Percentiles rank a stretch among this genome's conserved stretches.
Conservation (phyloP, 192 early-diverging fungal genomes). For the Fimicolochytrium jonesii region DNA sequence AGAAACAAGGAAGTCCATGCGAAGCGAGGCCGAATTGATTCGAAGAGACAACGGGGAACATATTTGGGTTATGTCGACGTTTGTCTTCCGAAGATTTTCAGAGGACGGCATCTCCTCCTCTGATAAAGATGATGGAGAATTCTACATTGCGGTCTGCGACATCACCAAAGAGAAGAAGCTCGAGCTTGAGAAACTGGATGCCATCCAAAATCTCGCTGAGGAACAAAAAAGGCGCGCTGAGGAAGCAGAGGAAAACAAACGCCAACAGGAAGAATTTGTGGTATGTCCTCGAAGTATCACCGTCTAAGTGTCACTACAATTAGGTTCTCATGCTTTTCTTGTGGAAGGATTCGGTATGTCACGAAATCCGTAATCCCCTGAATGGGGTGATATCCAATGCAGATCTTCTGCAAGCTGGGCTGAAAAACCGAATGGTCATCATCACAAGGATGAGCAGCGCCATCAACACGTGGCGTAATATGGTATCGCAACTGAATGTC, state of each 20-base stretch:
- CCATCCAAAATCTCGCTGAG: not conserved
- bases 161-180: not conserved
- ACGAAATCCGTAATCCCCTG: constrained; percentile 30
- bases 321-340: too few species aligned
- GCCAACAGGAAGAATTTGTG: constrained; percentile 32
- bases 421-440: constrained; percentile 21
- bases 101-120: too few species aligned
- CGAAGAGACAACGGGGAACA: constrained; percentile 8
- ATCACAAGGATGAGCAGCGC: too few species aligned
- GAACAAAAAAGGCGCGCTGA: constrained; percentile 5
- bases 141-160: too few species aligned
- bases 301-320: too few species aligned
- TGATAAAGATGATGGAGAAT: too few species aligned
- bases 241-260: constrained; percentile 21
- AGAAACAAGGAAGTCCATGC: constrained; percentile 4
- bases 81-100: too few species aligned
- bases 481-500: too few species aligned
- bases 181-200: not conserved
- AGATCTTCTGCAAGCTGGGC: constrained; percentile 14
- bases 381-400: constrained; percentile 29
- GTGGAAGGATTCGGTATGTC: constrained; percentile 25
- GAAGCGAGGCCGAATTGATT: not conserved
- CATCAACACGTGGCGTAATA: too few species aligned
- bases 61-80: constrained; percentile 7
- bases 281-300: too few species aligned